Base-by-base conservation (phyloP, 257 asterid species). In the Perilla frutescens region DNA sequence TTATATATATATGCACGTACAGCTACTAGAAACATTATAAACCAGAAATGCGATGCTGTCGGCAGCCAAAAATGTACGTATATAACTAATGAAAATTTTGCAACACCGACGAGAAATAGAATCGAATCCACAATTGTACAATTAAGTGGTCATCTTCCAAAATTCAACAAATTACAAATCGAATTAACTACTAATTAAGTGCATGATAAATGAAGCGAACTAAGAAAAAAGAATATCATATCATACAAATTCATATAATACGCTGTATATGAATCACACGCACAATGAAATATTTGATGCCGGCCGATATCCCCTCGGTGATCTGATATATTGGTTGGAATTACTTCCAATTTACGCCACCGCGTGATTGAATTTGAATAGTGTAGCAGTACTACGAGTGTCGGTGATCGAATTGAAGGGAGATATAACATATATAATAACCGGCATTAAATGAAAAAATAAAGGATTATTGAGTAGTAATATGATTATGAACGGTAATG, bases 151-250 rank as follows among this genome's bases (percentile, higher is more conserved):
- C 32, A 14, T 66, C 36, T 45, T 14, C 61, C 61, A 71, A 67
- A 73, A 7, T 62, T 8, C 43, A 72, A 56, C 77, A 34, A 50
- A 68, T 72, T 72, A 79, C 78, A 59, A 53, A 62, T 48, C 39
- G 55, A 45, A 41, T 14, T 58, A 36, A 41, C 31, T 58, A 36
- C 70, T 45, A 29, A 7, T 55, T 11, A 47, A 20, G 26, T 20
- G 26, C 40, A 58, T 57, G 49, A 66, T 26, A 69, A 73, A 73
- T 77, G 62, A 77, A 81, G 32, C 66, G 4, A 74, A 77, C 68
- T 45, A 54, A 15, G 48, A 56, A 40, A 63, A 54, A 20, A 49
- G 48, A 39, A 20, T 50, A 34, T 2, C 3, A 34, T 77, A 77
- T 79, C 70, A 74, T 62, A 56, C 78, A 73, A 67, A 57, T 64